Conservation (phyloP, 345 rosid genomes). For the Psidium guajava region DNA sequence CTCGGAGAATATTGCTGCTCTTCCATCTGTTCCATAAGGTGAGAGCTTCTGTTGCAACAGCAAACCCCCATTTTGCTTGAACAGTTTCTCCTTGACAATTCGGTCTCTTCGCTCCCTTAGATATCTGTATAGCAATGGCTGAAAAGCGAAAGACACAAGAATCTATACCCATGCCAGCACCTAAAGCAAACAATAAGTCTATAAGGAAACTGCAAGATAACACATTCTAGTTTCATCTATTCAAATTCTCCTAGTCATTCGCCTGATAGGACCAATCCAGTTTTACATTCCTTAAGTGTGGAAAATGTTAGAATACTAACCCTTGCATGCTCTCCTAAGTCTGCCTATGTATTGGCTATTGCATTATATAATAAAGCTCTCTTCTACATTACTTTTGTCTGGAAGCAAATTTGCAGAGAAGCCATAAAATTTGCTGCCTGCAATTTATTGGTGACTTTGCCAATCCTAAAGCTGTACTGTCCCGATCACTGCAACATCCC, state of each 20-base stretch:
- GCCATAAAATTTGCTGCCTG: background rate
- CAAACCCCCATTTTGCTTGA: slow-evolving; percentile 25
- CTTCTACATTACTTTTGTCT: background rate
- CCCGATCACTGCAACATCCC: background rate
- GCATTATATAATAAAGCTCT: background rate
- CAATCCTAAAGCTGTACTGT: background rate
- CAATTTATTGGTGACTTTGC: background rate
- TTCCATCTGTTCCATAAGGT: background rate
- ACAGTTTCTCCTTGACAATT: slow-evolving; percentile 4
- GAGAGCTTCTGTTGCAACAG: slow-evolving; percentile 17
- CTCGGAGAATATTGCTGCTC: slow-evolving; percentile 17
- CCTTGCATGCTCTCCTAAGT: background rate
- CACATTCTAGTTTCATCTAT: background rate
- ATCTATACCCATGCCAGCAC: slow-evolving; percentile 4
- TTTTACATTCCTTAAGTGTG: background rate
- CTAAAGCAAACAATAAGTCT: background rate
- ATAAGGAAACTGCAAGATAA: background rate
- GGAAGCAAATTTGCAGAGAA: background rate
- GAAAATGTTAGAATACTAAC: background rate
- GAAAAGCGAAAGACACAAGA: background rate
- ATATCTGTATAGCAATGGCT: background rate
- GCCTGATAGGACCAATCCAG: background rate
- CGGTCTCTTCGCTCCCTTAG: background rate
- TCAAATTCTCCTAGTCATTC: background rate
- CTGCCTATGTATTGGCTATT: background rate